phyloP scores from a whole-genome alignment of 2,329 filamentous ascomycete species.

The Fusarium mangiferae region DNA sequence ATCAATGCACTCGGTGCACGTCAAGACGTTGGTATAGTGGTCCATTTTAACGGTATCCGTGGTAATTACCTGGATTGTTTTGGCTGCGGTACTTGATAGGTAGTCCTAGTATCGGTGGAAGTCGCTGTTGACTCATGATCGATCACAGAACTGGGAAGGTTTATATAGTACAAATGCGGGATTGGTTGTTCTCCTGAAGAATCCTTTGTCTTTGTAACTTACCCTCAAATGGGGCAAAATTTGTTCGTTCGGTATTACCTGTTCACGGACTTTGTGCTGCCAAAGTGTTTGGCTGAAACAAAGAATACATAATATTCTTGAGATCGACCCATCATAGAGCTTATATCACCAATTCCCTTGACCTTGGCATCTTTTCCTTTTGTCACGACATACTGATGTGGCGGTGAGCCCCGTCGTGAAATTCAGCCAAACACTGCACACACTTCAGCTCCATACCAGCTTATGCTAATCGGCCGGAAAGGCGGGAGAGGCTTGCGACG shows the following conservation, averaged over 20 bases:
- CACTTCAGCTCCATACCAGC: rapidly evolving
- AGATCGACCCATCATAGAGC: no score
- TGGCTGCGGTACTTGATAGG: rapidly evolving
- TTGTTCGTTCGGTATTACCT: neutral
- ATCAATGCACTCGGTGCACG: neutral
- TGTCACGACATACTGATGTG: neutral
- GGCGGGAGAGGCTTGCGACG: neutral
- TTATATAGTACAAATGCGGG: neutral
- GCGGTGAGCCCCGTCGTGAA: neutral
- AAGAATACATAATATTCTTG: no score
- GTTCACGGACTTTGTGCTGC: rapidly evolving
- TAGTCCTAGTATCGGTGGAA: no score
- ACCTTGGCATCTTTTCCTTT: no score
- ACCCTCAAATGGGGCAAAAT: no score
- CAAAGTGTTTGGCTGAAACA: neutral
- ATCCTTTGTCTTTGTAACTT: no score
- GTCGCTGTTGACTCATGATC: rapidly evolving
- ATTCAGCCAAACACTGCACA: neutral
- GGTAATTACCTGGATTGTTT: rapidly evolving
- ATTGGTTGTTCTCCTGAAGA: rapidly evolving
- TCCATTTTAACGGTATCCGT: neutral
- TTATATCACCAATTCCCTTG: rapidly evolving
- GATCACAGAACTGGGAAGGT: no score
- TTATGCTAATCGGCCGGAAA: neutral
- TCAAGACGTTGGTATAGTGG: neutral